Percentiles rank a stretch among this genome's conserved stretches.
Conservation (phyloP, 306 rosid genomes). For the Ziziphus jujuba region DNA sequence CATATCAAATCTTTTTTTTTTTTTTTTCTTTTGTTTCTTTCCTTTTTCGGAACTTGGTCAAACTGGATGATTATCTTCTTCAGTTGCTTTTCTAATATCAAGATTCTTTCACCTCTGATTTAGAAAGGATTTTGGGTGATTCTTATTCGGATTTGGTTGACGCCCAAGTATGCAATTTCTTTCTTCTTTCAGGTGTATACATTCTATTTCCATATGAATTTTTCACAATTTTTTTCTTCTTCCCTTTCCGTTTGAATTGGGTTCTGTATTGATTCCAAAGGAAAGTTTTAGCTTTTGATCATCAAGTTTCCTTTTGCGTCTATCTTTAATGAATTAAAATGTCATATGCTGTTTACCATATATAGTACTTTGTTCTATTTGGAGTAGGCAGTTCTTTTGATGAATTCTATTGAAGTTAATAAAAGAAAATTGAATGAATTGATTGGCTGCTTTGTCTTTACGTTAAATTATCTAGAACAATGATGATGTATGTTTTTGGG, state of each 20-base stretch:
- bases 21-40: background rate
- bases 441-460: background rate
- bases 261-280: background rate
- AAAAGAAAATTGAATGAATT: background rate
- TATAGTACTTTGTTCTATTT: background rate
- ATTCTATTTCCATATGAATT: background rate
- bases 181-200: background rate
- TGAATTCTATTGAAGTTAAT: background rate
- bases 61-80: slow-evolving; percentile 12
- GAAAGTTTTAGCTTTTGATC: background rate
- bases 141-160: background rate
- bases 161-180: background rate
- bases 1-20: background rate
- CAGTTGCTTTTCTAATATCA: background rate
- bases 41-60: background rate
- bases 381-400: background rate
- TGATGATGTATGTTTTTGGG: no score
- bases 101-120: slow-evolving; percentile 10
- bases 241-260: background rate
- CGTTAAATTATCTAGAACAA: background rate
- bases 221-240: no score
- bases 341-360: background rate
- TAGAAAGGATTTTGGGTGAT: background rate
- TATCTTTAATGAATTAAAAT: background rate
- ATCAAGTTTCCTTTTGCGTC: background rate